Percentiles rank a stretch among this genome's conserved stretches.
Evolutionary conservation across 345 rosid species (phyloP).

Genomic region (Brassica carinata): DNA sequence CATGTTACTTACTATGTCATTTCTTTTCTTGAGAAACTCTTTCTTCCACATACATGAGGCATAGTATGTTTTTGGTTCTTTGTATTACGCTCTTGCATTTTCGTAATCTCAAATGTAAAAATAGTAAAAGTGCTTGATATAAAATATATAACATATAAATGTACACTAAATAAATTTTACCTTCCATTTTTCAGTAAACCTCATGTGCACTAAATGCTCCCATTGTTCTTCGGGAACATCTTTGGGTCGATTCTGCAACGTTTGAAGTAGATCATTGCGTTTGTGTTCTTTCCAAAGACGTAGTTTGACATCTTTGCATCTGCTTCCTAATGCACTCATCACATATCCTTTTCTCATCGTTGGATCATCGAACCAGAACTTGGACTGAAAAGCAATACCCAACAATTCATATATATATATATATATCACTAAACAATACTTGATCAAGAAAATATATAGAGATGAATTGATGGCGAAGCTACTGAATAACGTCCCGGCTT

Average conservation of each 20-base stretch:
- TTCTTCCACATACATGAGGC: constrained; percentile 16
- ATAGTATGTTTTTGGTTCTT: background rate
- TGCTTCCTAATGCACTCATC: background rate
- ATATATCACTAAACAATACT: too few species aligned
- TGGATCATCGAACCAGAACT: too few species aligned
- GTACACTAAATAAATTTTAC: background rate
- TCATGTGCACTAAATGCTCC: background rate
- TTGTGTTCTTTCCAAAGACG: background rate
- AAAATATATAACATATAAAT: background rate
- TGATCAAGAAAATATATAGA: too few species aligned
- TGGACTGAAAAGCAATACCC: too few species aligned
- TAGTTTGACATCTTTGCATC: constrained; percentile 3
- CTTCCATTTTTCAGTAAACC: background rate
- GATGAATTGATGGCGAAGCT: background rate
- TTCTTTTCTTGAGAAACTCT: background rate
- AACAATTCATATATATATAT: too few species aligned
- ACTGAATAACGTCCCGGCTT: too few species aligned
- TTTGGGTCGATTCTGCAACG: background rate
- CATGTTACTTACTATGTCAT: background rate
- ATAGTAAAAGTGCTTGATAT: background rate
- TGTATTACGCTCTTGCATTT: background rate
- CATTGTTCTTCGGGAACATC: background rate
- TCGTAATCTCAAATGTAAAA: background rate
- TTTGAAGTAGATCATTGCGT: background rate
- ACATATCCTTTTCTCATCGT: too few species aligned